Base-by-base conservation (phyloP, 192 early-diverging fungal species). In the Hyaloraphidium curvatum region DNA sequence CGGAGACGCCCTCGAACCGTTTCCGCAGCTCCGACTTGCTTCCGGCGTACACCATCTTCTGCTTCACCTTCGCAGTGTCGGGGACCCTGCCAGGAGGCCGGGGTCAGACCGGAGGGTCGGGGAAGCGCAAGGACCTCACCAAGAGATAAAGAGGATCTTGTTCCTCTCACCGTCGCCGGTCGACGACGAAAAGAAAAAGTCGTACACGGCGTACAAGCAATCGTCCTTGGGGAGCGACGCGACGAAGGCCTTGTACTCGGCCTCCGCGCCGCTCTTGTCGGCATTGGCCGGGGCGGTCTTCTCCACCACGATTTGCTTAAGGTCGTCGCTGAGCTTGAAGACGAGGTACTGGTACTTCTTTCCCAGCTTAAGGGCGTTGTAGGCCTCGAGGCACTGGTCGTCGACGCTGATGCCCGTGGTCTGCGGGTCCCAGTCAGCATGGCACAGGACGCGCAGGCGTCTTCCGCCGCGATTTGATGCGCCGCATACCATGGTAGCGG, bases 41-140 rank as follows among this genome's bases (percentile, higher is more conserved):
- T 28, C 83, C 76, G 23, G 91, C 76, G 69, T 91, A 92, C 59
- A 91, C 40, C 91, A 95, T 95, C 77, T 90, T 90, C 61, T 68
- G 52, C 62, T 73, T 78, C 55, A 91, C 67, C 58, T 70, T 78
- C 25, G 86, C 70, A 2, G 50, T 66, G 54, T 91, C 87, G 23
- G 91, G 91, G 29, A 79, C 66, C 83, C 83, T 86, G 63, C 22
- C 17, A 53, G 25, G n/a, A 55, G 19, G 17, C 5, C 3, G 16
- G 48, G n/a, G 50, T 17, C 54, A 29, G 11, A 54, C 28, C 55
- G 19, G 55, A 39, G 3, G 43, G 48, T 53, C 48, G 21, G 2
- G 26, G 25, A 26, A 59, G 55, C 22, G 21, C 40, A 40, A 40
- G 30, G 1, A 21, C 51, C 73, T 41, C 71, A 86, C 88, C 89